Conservation (phyloP, 495 filamentous ascomycete genomes). For the Acidiella bohemica region DNA sequence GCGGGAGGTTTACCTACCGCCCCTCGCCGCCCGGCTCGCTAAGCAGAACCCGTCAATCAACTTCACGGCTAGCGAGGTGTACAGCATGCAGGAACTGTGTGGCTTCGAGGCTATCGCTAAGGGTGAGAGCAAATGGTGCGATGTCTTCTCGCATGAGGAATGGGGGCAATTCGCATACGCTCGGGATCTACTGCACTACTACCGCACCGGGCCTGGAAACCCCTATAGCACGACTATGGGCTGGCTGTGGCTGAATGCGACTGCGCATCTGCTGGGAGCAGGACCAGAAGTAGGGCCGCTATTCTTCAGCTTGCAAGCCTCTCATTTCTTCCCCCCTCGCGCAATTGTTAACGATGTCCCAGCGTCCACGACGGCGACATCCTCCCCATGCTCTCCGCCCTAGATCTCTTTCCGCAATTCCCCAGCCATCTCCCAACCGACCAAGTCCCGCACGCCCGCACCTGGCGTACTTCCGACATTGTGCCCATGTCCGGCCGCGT, state of each 20-base stretch:
- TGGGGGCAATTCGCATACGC: conserved; percentile 49
- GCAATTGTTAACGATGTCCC: not conserved
- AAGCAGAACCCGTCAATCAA: conserved; percentile 31
- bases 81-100: conserved; percentile 50
- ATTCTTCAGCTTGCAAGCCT: conserved; percentile 45
- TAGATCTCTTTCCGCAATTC: conserved; percentile 36
- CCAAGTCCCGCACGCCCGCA: conserved; percentile 30
- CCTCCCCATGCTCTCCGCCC: conserved; percentile 40
- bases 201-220: conserved; percentile 47
- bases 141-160: conserved; percentile 42
- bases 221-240: conserved; percentile 44
- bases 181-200: conserved; percentile 47
- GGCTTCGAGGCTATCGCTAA: conserved; percentile 44
- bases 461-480: conserved; percentile 43
- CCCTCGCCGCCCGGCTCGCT: conserved; percentile 34
- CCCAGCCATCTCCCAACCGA: conserved; percentile 32
- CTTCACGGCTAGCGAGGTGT: conserved; percentile 37
- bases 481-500: conserved; percentile 47
- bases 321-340: not conserved
- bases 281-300: conserved; percentile 38
- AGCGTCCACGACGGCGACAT: conserved; percentile 51
- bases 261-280: conserved; percentile 34
- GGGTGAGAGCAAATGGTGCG: conserved; percentile 44
- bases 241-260: conserved; percentile 51
- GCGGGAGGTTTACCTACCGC: conserved; percentile 36